These are phyloP conservation scores for Phyllosticta citriasiana DNA, from an alignment of 2,329 filamentous ascomycete species.

Conservation along the genomic window DNA sequence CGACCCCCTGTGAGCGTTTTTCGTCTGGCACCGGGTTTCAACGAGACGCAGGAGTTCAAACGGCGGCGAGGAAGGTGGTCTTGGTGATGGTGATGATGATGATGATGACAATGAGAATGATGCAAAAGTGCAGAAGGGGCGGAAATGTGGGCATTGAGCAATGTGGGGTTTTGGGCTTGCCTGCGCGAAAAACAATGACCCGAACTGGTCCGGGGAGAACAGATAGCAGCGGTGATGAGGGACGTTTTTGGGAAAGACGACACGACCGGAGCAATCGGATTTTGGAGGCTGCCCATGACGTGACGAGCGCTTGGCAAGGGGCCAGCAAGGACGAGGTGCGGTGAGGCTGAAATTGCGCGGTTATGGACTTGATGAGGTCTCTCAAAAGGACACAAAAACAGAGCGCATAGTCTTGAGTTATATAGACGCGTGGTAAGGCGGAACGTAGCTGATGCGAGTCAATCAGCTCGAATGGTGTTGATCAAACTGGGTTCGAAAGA, in stretches of 20 bases:
- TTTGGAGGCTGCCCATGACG: not conserved
- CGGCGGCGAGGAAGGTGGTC: not conserved
- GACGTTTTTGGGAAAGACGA: not conserved
- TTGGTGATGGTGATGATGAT: not conserved
- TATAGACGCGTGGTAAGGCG: not conserved
- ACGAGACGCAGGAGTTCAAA: not conserved
- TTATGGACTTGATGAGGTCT: not conserved
- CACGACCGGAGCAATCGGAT: not conserved
- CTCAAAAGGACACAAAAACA: not conserved
- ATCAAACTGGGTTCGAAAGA: not conserved
- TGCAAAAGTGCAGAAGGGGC: not conserved
- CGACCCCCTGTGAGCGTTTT: too few relatives aligned
- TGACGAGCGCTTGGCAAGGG: not conserved
- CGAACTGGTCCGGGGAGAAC: not conserved
- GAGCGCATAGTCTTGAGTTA: not conserved
- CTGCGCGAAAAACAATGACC: not conserved
- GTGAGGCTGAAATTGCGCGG: not conserved
- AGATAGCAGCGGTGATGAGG: not conserved
- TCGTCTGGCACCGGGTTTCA: not conserved
- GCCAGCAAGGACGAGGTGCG: not conserved
- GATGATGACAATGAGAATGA: not conserved
- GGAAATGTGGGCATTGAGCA: not conserved
- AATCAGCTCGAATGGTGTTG: not conserved
- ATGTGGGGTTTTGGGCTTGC: not conserved
- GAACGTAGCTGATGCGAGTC: not conserved